Evolutionary conservation across 768 basidiomycete genomes (phyloP).

Genomic region (Boletus vinaceobasis): DNA sequence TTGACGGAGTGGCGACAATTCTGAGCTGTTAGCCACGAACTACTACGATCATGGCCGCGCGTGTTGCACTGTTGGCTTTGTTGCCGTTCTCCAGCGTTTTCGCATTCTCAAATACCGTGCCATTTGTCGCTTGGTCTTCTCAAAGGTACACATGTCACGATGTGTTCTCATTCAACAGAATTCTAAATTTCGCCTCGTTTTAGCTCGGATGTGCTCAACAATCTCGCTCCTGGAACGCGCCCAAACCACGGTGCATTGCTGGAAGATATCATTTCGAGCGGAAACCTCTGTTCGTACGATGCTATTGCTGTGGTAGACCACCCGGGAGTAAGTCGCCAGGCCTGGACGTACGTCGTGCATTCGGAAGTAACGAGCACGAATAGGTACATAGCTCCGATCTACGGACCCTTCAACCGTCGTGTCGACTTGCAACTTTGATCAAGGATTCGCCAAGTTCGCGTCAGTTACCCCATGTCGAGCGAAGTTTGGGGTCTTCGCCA

Average conservation of each 20-base stretch:
- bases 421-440: constrained; percentile 46
- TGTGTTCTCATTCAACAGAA: neutral
- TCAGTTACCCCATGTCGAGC: constrained; percentile 59
- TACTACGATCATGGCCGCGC: constrained; percentile 40
- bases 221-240: constrained; percentile 35
- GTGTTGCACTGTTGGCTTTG: constrained; percentile 42
- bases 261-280: constrained; percentile 40
- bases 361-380: neutral
- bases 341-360: neutral
- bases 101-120: constrained; percentile 61
- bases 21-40: neutral
- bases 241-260: constrained; percentile 37
- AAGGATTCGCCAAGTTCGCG: constrained; percentile 49
- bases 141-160: constrained; percentile 40
- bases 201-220: constrained; percentile 50
- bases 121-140: constrained; percentile 72
- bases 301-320: constrained; percentile 69
- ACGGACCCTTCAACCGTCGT: constrained; percentile 52
- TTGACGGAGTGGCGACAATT: neutral
- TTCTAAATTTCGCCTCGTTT: neutral
- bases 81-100: constrained; percentile 40
- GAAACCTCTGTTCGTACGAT: constrained; percentile 59
- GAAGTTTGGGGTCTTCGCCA: constrained; percentile 26
- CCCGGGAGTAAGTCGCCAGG: constrained; percentile 53
- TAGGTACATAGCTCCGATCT: constrained; percentile 80